Base-by-base conservation (phyloP, 1,284 basidiomycete species). In the Marasmius sp. region DNA sequence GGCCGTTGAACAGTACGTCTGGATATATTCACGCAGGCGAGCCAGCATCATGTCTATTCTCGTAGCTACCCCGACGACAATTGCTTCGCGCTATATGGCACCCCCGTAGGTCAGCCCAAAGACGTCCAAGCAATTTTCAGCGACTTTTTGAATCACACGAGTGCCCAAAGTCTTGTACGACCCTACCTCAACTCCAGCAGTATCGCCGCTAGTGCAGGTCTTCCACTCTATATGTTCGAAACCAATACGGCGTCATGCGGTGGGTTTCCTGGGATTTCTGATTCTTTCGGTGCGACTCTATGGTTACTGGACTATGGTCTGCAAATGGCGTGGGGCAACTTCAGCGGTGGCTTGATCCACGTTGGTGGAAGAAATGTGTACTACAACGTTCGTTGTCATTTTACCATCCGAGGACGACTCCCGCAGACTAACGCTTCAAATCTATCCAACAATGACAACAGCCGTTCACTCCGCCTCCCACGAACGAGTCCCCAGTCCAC, bases 231-330 rank as follows among this genome's bases (percentile, higher is more conserved):
- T 50, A 89, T 93, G 88, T 85, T 91, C 65, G 91, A 93, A 74
- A 92, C 88, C 10, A 94, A 94, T 74, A 88, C 90, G 0, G 92
- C 89, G 0, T 88, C 88, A 38, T 94, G 92, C 74, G 89, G 91
- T 71, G 93, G 93, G 9, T 92, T 94, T 71, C 75, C 84, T 1
- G 92, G 92, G 0, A 77, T 93, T 20, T 87, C 84, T 60, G 86
- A 94, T 69, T 83, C 81, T 22, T 93, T 91, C 68, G 88, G 85
- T 3, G 85, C 86, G 0, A 84, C 89, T 2, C 77, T 93, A 22
- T 93, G 92, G 92, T 84, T 77, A 0, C 60, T 88, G 36, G 89
- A 91, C 68, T 89, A 87, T 70, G 81, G 77, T 1, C 74, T 90
- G 62, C 79, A 85, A 69, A 81, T 89, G 82, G 88, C 86, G 1